phyloP scores from a whole-genome alignment of 257 asterid genomes.

The Solanum ahanhuiri region DNA sequence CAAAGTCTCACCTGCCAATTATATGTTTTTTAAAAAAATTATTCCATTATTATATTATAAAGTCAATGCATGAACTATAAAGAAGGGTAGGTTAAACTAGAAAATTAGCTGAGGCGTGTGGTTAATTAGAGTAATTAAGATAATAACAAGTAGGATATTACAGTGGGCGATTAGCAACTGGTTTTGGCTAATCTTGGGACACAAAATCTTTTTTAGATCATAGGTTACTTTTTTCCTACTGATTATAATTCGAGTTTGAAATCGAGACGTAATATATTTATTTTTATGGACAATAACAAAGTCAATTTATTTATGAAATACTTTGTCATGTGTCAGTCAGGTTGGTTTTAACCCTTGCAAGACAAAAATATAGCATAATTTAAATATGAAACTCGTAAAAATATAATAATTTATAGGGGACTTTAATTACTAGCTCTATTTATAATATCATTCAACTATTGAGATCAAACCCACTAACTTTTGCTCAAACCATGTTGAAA shows the following conservation, averaged over 20 bases:
- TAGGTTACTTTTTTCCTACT: neutral
- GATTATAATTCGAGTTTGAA: neutral
- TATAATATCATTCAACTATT: neutral
- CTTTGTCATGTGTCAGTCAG: neutral
- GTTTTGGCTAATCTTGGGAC: neutral
- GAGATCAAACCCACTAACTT: neutral
- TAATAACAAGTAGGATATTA: neutral
- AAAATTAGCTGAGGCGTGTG: neutral
- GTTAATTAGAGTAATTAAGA: neutral
- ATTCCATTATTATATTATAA: neutral
- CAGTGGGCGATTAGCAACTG: neutral
- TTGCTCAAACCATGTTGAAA: neutral
- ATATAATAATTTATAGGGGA: too few species aligned
- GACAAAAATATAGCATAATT: neutral
- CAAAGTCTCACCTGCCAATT: neutral
- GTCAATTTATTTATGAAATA: too few species aligned
- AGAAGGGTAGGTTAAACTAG: neutral
- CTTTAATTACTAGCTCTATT: neutral
- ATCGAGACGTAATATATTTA: neutral
- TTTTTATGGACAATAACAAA: neutral
- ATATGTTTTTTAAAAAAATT: neutral
- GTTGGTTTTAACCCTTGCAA: neutral
- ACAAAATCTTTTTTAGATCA: neutral
- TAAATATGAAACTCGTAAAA: neutral
- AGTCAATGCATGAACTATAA: neutral